A percentile compares a stretch with the other conserved stretches of the same genome.
Conservation (phyloP, 108 stramenopile genomes). For the Epithemia pelagica region DNA sequence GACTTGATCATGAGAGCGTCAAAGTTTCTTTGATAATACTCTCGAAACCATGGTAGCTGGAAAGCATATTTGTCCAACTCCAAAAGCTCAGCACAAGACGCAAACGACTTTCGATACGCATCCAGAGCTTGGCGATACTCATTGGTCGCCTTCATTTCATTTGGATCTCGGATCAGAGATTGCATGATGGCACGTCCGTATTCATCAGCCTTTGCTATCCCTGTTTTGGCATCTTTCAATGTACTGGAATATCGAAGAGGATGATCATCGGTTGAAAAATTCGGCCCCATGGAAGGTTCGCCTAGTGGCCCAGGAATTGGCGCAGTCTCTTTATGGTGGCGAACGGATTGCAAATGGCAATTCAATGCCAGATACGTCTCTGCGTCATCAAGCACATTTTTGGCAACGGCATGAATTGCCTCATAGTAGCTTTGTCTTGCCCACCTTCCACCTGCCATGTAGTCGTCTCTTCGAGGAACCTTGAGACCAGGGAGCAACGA, state of each 20-base stretch:
- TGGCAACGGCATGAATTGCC: slow-evolving; percentile 67
- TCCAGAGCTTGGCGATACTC: slow-evolving; percentile 32
- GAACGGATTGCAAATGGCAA: slow-evolving; percentile 63
- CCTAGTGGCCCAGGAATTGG: slow-evolving; percentile 58
- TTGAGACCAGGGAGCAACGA: slow-evolving; percentile 81
- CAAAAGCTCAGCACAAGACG: slow-evolving; percentile 57
- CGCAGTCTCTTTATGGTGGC: slow-evolving; percentile 62
- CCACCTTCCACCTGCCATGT: slow-evolving; percentile 87
- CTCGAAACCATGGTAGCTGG: slow-evolving; percentile 71
- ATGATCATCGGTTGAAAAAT: slow-evolving; percentile 24
- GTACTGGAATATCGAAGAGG: slow-evolving; percentile 33
- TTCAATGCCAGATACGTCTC: slow-evolving; percentile 76
- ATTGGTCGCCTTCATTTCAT: slow-evolving; percentile 20
- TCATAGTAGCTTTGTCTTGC: slow-evolving; percentile 86
- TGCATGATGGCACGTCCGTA: slow-evolving; percentile 33
- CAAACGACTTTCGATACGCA: slow-evolving; percentile 64
- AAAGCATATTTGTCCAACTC: slow-evolving; percentile 73
- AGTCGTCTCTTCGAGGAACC: slow-evolving; percentile 78
- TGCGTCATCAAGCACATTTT: slow-evolving; percentile 78
- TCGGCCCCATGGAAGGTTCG: slow-evolving; percentile 1
- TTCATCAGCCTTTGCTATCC: slow-evolving; percentile 48
- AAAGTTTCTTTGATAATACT: slow-evolving; percentile 80
- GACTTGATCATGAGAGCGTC: slow-evolving; percentile 82
- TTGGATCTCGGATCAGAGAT: slow-evolving; percentile 29
- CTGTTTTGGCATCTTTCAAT: slow-evolving; percentile 28